These are phyloP conservation scores for Phoenix dactylifera DNA, from an alignment of 176 grass and related monocot genomes.

Conservation along the genomic window DNA sequence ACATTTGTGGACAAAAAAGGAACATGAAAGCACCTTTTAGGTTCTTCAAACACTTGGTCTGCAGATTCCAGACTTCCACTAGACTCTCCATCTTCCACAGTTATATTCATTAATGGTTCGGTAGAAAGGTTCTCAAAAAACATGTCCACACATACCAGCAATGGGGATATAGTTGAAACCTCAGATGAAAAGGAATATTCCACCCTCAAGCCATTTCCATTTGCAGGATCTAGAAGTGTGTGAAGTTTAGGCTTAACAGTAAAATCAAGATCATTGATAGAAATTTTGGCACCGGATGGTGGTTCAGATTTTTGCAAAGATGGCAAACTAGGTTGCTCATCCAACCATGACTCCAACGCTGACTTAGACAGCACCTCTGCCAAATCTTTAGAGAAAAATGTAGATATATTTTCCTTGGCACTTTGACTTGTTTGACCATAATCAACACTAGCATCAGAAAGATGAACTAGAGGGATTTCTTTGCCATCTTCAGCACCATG, in stretches of 20 bases:
- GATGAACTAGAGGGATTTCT: slow-evolving; percentile 40
- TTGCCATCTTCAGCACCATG: slow-evolving; percentile 32
- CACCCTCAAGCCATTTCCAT: slow-evolving; percentile 55
- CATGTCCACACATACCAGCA: slow-evolving; percentile 58
- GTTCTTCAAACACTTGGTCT: slow-evolving; percentile 41
- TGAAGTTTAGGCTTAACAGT: slow-evolving; percentile 58
- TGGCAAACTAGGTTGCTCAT: slow-evolving; percentile 47
- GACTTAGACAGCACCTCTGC: slow-evolving; percentile 79
- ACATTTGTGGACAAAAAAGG: too few species aligned
- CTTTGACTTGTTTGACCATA: slow-evolving; percentile 34
- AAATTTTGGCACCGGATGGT: slow-evolving; percentile 53
- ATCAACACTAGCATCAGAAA: slow-evolving; percentile 43
- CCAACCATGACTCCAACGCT: slow-evolving; percentile 83
- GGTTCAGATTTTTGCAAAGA: slow-evolving; percentile 25
- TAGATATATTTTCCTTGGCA: slow-evolving; percentile 48
- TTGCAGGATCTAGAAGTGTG: slow-evolving; percentile 53
- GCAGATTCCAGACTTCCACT: slow-evolving; percentile 26
- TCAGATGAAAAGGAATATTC: slow-evolving; percentile 80
- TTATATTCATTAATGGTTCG: slow-evolving; percentile 47
- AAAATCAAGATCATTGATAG: slow-evolving; percentile 66
- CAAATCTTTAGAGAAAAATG: slow-evolving; percentile 70
- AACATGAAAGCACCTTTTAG: slow-evolving; percentile 35
- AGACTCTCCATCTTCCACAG: slow-evolving; percentile 61
- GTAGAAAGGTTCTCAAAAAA: slow-evolving; percentile 64
- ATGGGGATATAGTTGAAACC: slow-evolving; percentile 41